Evolutionary conservation across 257 asterid species (phyloP), one percentile per base, ranked within the genome.

Genomic region (Gentiana macrophylla): DNA sequence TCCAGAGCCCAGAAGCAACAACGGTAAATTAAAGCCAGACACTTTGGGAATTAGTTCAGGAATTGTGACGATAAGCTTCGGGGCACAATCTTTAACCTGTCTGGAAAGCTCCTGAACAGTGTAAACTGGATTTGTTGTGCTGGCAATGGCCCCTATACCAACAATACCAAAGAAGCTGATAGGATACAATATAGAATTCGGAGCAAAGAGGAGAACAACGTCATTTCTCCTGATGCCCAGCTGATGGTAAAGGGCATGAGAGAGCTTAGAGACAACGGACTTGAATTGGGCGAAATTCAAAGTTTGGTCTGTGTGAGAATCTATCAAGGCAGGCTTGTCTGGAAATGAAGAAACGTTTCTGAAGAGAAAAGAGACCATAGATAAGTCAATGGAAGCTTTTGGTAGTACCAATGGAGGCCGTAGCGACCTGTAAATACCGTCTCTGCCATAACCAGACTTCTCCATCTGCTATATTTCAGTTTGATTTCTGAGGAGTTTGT

Each of bases 391-490:
- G 54, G 80, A 73, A 35, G 68, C 67, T 46, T 60, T 70, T 52
- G 98, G 96, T 38, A 76, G 69, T 37, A 33, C 36, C 0, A 84
- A 1, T 2, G 88, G 79, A 45, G 90, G 95, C 46, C 95, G 61
- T 37, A 84, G 65, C 3, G 97, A 91, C 62, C 98, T 68, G 83
- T 74, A 78, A 1, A 84, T 61, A 38, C 95, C 95, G 50, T 91
- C 98, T 36, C 94, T 79, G 55, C 97, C 97, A 65, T 87, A 87
- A 8, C 97, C 97, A 6, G 94, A 91, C 73, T 84, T 91, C 79
- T 89, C 95, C 97, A 89, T 89, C 45, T 37, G 24, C 24, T 24
- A 24, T 24, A 10, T 41, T 4, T 4, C 24, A 24, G 24, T 24
- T 24, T 24, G 24, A 24, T 53, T 37, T 10, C 59, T 6, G 51